Evolutionary conservation across 345 rosid species (phyloP).

Genomic region (Citrus medica): DNA sequence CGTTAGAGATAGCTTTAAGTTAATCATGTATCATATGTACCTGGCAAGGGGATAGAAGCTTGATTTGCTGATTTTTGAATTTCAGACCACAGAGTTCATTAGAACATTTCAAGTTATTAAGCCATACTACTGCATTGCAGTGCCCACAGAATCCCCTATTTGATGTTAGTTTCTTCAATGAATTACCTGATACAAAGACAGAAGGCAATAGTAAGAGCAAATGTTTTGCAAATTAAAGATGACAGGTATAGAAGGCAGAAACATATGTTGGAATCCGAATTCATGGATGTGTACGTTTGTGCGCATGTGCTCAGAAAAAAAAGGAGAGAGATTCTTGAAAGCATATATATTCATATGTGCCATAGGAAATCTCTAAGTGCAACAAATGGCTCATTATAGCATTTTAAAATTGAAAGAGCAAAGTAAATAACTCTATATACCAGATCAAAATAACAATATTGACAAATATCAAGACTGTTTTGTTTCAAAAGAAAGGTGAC

Average conservation of each 20-base stretch:
- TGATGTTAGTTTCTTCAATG: conserved; percentile 39
- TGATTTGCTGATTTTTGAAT: conserved; percentile 19
- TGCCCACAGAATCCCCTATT: conserved; percentile 56
- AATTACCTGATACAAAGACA: conserved; percentile 29
- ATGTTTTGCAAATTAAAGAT: not conserved
- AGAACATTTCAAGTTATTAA: conserved; percentile 40
- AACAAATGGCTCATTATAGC: not conserved
- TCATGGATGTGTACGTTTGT: not conserved
- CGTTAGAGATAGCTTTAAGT: not conserved
- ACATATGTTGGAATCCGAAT: not conserved
- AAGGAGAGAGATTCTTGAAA: not conserved
- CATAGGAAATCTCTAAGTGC: not conserved
- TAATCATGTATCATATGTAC: conserved; percentile 17
- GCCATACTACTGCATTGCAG: conserved; percentile 62
- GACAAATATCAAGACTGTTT: not conserved
- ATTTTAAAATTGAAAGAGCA: not conserved
- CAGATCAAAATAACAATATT: not conserved
- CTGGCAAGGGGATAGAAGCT: conserved; percentile 41
- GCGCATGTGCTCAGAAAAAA: not conserved
- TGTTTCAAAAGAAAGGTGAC: not conserved
- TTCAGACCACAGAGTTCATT: conserved; percentile 14
- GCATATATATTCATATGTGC: not conserved
- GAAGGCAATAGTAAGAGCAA: not conserved
- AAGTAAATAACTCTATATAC: not conserved
- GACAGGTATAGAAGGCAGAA: not conserved